Evolutionary conservation across 805 yeast species (phyloP), one percentile per base, ranked within the genome.

Genomic region (Pichia rugopelliculosa): DNA sequence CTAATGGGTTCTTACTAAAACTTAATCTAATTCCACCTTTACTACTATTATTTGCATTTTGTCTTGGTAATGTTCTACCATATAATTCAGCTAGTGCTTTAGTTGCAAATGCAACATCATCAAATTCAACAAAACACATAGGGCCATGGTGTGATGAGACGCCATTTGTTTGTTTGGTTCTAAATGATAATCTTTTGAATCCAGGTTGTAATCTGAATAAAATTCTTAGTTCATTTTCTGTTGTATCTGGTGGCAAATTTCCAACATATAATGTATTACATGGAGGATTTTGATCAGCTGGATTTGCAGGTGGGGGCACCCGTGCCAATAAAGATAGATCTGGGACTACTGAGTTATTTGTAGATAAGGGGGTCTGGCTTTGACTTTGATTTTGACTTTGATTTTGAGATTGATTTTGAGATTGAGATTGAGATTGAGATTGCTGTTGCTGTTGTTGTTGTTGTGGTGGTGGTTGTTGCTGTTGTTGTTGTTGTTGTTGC

Each of bases 121-220:
- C 99, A 70, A 93, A 93, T 71, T 93, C 99, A 46, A 93, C 99
- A 73, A 93, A 93, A 67, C 99, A 93, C 98, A 93, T 93, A 47
- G 99, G 99, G 5, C 99, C 98, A 68, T 85, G 95, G 55, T 78
- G 76, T 39, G 73, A 71, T 42, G 64, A 61, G 3, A 62, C 58
- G 13, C 58, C 57, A 15, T 60, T 56, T 36, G 55, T 53, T 45
- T 59, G 64, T 66, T 89, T 88, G 17, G 95, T 90, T 57, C 96
- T 77, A 72, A 93, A 93, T 18, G 96, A 86, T 45, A 93, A 74
- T 46, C 99, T 74, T 62, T 96, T 83, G 71, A 93, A 93, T 2
- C 99, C 99, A 50, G 83, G 80, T 60, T 91, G 96, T 8, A 87
- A 84, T 36, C 93, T 77, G 63, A 93, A 93, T 53, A 93, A 69